Evolutionary conservation across 257 asterid genomes (phyloP), one percentile per base, ranked within the genome.

Genomic region (Nicotiana otophora): DNA sequence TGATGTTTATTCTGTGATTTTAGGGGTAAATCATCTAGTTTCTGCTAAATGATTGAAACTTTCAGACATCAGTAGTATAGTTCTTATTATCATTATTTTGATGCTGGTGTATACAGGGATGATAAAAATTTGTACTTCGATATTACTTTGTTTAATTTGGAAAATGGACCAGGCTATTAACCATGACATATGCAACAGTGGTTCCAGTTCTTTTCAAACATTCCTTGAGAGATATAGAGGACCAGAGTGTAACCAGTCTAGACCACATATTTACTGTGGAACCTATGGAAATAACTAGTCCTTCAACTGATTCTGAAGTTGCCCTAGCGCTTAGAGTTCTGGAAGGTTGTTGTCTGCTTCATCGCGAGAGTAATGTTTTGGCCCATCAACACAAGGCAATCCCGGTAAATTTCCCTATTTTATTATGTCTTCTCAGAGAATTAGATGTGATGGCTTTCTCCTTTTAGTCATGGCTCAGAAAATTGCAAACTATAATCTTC

Each of bases 331-430:
- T 96, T 55, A 88, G 98, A 89, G 98, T 96, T 86, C 90, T 96
- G 84, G 99, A 96, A 89, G 99, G 98, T 26, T 93, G 99, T 63
- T 94, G 98, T 84, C 94, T 96, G 74, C 92, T 95, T 72, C 99
- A 96, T 79, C 82, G 82, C 6, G 94, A 90, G 88, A 93, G 98
- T 84, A 91, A 94, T 78, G 81, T 87, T 82, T 86, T 94, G 87
- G 98, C 97, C 63, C 97, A 95, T 89, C 89, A 89, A 70, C 93
- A 94, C 89, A 92, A 89, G 84, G 98, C 97, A 39, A 91, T 95
- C 51, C 88, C 90, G 28, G 98, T 95, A 92, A 26, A 42, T 0
- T 60, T 54, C 80, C 55, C 66, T 34, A 36, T 2, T 61, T 14
- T 10, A 5, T 23, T 33, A 7, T 74, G 51, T 23, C 36, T 48